Evolutionary conservation across 208 protist genomes (phyloP), one percentile per base, ranked within the genome.

Genomic region (Leishmania tarentolae): DNA sequence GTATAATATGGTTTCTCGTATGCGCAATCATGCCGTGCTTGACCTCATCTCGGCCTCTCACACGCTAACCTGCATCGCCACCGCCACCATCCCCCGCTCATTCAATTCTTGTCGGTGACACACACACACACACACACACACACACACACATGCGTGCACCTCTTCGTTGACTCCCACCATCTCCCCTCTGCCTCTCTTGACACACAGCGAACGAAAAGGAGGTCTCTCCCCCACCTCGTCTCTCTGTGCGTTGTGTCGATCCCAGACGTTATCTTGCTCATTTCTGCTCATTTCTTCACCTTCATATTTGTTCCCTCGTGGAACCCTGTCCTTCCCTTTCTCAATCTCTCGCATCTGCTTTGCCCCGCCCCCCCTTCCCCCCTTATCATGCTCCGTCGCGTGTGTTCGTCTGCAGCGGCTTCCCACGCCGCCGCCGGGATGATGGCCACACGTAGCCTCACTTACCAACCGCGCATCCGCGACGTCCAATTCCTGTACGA

Each of bases 401-500:
- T 79, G 37, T 77, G 72, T 75, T 63, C 53, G 6, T 56, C 79
- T 28, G 71, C 82, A n/a, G 65, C 65, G 6, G 75, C 50, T 53
- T 3, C 69, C 28, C 75, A 13, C n/a, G 72, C 65, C 24, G 71
- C 80, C 4, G 57, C 78, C 47, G 42, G 81, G 28, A 46, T 53
- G 17, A 52, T 69, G 65, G 84, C 85, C 11, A 56, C 56, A 15
- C 92, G 90, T 66, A 66, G 65, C 21, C 83, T 94, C 56, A 80
- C 81, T 56, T 95, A 90, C 77, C 85, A 77, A 6, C 89, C 90
- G 24, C 90, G 89, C 70, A 82, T 70, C 4, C 85, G 88, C 65
- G 92, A 95, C 69, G 61, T 85, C 65, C 82, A 91, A 79, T 98
- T 98, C 82, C 81, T 96, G 24, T 86, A 90, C 75, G 89, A 97